Percentiles rank a stretch among this genome's conserved stretches.
Evolutionary conservation across 768 basidiomycete genomes (phyloP).

Genomic region (Leccinum aurantiacum): DNA sequence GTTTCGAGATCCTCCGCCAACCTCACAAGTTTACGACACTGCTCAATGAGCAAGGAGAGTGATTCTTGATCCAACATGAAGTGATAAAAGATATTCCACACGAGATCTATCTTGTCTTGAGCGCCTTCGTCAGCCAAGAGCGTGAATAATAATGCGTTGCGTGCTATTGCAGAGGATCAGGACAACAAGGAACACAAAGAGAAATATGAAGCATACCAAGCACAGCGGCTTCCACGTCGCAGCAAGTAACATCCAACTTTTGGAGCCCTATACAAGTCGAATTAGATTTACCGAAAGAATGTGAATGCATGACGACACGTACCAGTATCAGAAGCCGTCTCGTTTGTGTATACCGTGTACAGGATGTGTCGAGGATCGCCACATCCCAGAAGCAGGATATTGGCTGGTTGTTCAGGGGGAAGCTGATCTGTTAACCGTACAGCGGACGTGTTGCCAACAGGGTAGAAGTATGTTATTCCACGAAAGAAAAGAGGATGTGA

Average conservation of each 20-base stretch:
- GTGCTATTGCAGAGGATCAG: slow-evolving; percentile 18
- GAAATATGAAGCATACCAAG: slow-evolving; percentile 21
- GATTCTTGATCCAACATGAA: slow-evolving; percentile 26
- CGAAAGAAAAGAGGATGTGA: slow-evolving; percentile 27
- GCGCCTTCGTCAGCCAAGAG: slow-evolving; percentile 27
- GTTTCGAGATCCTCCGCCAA: slow-evolving; percentile 18
- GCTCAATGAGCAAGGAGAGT: slow-evolving; percentile 25
- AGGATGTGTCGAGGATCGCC: slow-evolving; percentile 57
- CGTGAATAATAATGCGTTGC: slow-evolving; percentile 30
- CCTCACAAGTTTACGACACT: slow-evolving; percentile 26
- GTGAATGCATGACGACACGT: background rate
- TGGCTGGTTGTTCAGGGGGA: slow-evolving; percentile 45
- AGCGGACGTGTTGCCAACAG: slow-evolving; percentile 59
- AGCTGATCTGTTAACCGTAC: slow-evolving; percentile 48
- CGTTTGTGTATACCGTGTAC: slow-evolving; percentile 41
- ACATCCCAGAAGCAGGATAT: slow-evolving; percentile 55
- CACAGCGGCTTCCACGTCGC: slow-evolving; percentile 31
- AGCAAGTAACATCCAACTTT: slow-evolving; percentile 31
- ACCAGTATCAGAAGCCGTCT: slow-evolving; percentile 12
- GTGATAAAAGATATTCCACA: slow-evolving; percentile 37
- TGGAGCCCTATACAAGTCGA: slow-evolving; percentile 18
- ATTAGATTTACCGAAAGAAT: background rate
- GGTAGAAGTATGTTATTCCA: slow-evolving; percentile 49
- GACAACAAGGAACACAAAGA: background rate
- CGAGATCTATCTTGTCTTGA: slow-evolving; percentile 13